Evolutionary conservation across 2,329 filamentous ascomycete genomes (phyloP), one percentile per base, ranked within the genome.

Genomic region (Calonectria naviculata): DNA sequence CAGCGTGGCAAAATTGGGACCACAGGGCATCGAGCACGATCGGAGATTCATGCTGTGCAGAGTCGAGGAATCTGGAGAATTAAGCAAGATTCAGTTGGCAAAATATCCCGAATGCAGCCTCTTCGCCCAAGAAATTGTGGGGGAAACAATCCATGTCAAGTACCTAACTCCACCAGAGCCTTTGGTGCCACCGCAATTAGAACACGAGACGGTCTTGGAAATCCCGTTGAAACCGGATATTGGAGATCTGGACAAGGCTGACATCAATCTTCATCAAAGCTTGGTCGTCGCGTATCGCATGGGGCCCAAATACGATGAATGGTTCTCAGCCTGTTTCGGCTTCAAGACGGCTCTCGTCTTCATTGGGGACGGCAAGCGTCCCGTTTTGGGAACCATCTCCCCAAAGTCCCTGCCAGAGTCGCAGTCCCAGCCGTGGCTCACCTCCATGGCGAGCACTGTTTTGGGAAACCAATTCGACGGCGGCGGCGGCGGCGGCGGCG

Each of bases 41-140:
- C 89, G 93, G 12, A 86, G 86, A 38, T 95, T 94, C 82, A 93
- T 95, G 89, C 87, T 95, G 5, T 87, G 90, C 72, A 89, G 88
- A 75, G 84, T 89, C 73, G 78, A 84, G 21, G 75, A 83, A 49
- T 81, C 83, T 46, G 84, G 80, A 31, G 77, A 80, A 41, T 78
- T 89, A 31, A 82, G 85, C 71, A 91, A 91, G 76, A 88, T 95
- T 81, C 90, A 93, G 78, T 84, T 94, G 36, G 81, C 87, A 1
- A 71, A 84, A 31, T 87, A 89, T 68, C 87, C 91, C 0, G 85
- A 89, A 68, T 92, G 93, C 83, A 86, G 87, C 17, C 87, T 94
- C 5, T 94, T 95, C 78, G 81, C 86, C 26, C 92, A 91, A 67
- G 84, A 86, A n/a, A 83, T 93, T 29, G 78, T 84, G 19, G 76